A percentile compares a stretch with the other conserved stretches of the same genome.
phyloP scores from a whole-genome alignment of 805 yeast genomes.

The Candida nanaspora region DNA sequence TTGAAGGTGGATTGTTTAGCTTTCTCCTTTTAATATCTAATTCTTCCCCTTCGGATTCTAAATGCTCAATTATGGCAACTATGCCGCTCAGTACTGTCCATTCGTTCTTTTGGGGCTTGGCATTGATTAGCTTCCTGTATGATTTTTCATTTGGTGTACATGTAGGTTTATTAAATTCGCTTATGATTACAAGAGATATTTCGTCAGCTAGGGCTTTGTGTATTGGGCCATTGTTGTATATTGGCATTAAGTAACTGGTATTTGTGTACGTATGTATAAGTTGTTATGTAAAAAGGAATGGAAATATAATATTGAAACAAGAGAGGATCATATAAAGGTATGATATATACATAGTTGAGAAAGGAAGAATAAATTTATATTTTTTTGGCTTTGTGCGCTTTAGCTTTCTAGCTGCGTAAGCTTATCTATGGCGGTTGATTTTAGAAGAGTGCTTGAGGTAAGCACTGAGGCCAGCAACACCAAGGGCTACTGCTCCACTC shows the following conservation, averaged over 20 bases:
- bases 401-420: not conserved
- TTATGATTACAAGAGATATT: too few species aligned
- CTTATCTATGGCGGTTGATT: not conserved
- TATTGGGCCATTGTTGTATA: too few species aligned
- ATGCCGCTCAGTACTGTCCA: conserved; percentile 83
- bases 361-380: too few species aligned
- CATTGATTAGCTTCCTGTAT: conserved; percentile 3
- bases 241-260: too few species aligned
- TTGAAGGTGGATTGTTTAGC: not conserved
- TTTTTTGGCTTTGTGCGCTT: too few species aligned
- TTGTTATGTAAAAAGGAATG: not conserved
- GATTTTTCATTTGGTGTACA: conserved; percentile 8
- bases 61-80: conserved; percentile 32
- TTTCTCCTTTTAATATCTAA: conserved; percentile 5
- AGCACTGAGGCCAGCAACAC: conserved; percentile 47
- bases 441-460: not conserved
- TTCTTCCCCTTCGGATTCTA: not conserved
- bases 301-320: not conserved
- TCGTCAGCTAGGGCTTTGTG: too few species aligned
- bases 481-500: conserved; percentile 80
- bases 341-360: too few species aligned
- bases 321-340: too few species aligned
- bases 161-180: conserved; percentile 12
- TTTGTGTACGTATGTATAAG: not conserved
- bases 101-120: conserved; percentile 32